Evolutionary conservation across 148 eudicot genomes (phyloP), one percentile per base, ranked within the genome.

Genomic region (Rhododendron simsii): DNA sequence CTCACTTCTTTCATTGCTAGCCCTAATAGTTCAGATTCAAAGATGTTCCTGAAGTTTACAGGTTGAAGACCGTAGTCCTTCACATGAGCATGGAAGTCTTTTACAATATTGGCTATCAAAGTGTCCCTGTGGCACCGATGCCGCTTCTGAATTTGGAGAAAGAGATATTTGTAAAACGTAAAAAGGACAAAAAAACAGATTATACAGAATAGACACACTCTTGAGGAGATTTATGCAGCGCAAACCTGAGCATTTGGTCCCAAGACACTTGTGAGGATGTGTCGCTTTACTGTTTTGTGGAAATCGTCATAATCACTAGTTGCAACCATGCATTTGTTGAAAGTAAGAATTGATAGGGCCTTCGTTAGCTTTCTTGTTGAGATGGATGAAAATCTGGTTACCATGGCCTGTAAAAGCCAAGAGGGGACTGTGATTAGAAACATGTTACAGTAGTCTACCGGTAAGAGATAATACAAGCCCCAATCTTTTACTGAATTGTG

Each of bases 181-280:
- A 76, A 23, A 21, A 75, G 12, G 53, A 4, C 8, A 9, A 85
- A 71, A 21, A 11, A 59, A 8, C 80, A 35, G 7, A 75, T 30
- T 33, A 74, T 35, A 74, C 78, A 15, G 13, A 39, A 35, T 67
- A 75, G 1, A 75, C 39, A 39, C n/a, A 18, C n/a, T 71, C 39
- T 71, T 39, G 21, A 21, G 84, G 78, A 76, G 39, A 76, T 71
- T 77, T 50, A 77, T 35, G 44, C 9, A 41, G 67, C 37, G 84
- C 88, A 81, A 88, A 96, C 99, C 98, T 89, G 98, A 84, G 99
- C 99, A 90, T 87, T 91, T 67, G 98, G 85, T 51, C 99, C 98
- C 84, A 96, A 90, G 41, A 93, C 88, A 84, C 89, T 84, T 23
- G 92, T 86, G 79, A 96, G 88, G 81, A 94, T 75, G 78, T 91